phyloP scores from a whole-genome alignment of 2,329 filamentous ascomycete genomes.

The Cytospora schulzeri region DNA sequence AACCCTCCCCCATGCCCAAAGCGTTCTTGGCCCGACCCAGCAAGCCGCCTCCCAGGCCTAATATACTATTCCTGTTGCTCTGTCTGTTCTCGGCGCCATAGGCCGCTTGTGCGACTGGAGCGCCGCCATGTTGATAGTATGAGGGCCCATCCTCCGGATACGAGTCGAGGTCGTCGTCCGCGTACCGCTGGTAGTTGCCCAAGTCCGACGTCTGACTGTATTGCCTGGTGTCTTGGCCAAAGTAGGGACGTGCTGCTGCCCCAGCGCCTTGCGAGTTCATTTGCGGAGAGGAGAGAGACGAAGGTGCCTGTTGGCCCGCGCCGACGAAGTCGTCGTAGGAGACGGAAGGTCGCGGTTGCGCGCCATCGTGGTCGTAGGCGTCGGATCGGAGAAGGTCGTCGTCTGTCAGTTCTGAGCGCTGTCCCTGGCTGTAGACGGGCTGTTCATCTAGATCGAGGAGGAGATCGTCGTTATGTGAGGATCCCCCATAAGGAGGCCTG shows the following conservation, averaged over 20 bases:
- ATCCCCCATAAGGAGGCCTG: constrained; percentile 55
- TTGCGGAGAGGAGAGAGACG: constrained; percentile 35
- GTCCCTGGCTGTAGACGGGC: constrained; percentile 73
- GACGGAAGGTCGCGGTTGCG: constrained; percentile 75
- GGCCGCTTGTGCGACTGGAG: constrained; percentile 52
- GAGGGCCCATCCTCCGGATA: constrained; percentile 76
- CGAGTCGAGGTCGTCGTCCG: constrained; percentile 77
- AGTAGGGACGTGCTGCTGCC: constrained; percentile 46
- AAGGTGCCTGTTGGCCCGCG: constrained; percentile 48
- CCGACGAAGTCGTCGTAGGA: constrained; percentile 97
- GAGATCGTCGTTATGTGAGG: constrained; percentile 59
- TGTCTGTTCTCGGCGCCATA: constrained; percentile 47
- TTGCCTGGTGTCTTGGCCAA: constrained; percentile 41
- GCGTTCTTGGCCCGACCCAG: constrained; percentile 87
- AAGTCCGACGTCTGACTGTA: constrained; percentile 79
- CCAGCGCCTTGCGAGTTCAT: constrained; percentile 39
- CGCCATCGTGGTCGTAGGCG: constrained; percentile 67
- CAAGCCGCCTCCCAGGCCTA: constrained; percentile 83
- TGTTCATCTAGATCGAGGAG: constrained; percentile 76
- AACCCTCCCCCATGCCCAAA: constrained; percentile 83
- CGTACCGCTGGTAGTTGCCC: constrained; percentile 89
- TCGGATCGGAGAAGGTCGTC: constrained; percentile 78
- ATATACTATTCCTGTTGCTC: constrained; percentile 82
- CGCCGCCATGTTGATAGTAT: constrained; percentile 76
- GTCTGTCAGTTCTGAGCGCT: constrained; percentile 77